These are phyloP conservation scores for Carnegiea gigantea DNA, from an alignment of 179 eudicot species.

Conservation along the genomic window DNA sequence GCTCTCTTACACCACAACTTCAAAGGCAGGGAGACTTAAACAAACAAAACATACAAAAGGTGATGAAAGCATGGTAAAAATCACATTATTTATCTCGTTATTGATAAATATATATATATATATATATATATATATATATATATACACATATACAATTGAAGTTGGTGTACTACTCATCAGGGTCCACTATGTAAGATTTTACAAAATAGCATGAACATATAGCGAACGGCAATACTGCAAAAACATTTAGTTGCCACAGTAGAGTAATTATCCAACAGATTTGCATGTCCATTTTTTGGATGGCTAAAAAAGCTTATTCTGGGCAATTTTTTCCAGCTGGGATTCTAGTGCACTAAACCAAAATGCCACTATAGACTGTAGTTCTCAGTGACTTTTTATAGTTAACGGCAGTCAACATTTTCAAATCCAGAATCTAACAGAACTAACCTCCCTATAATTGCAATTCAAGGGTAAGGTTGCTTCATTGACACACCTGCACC, in stretches of 20 bases:
- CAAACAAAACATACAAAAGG: neutral
- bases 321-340: neutral
- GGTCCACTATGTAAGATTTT: neutral
- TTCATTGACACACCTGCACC: too few relatives aligned
- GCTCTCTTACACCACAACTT: slow-evolving; percentile 21
- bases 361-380: too few relatives aligned
- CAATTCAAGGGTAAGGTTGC: too few relatives aligned
- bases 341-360: too few relatives aligned
- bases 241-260: neutral
- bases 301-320: neutral
- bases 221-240: neutral
- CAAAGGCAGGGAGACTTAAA: slow-evolving; percentile 15
- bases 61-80: neutral
- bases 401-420: too few relatives aligned
- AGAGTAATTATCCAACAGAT: neutral
- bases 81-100: neutral
- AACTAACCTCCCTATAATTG: too few relatives aligned
- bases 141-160: neutral
- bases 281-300: neutral
- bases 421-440: too few relatives aligned
- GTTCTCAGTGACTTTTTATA: too few relatives aligned
- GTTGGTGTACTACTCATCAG: neutral
- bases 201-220: neutral
- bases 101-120: too few relatives aligned
- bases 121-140: too few relatives aligned